Base-by-base conservation (phyloP, 345 rosid genomes). In the Noccaea bulbosa region DNA sequence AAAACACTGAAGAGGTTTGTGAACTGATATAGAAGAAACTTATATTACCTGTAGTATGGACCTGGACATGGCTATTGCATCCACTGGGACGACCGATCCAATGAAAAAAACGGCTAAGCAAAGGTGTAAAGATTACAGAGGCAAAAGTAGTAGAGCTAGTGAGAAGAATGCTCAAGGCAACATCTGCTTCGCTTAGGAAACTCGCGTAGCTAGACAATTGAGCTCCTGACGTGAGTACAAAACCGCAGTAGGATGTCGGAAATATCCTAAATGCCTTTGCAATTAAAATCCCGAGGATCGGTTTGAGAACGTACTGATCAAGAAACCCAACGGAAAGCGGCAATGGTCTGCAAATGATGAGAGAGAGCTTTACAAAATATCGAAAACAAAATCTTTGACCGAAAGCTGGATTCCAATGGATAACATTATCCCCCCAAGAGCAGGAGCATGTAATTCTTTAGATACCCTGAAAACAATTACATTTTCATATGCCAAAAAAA, bases 401-500 rank as follows among this genome's bases (percentile, higher is more conserved):
- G 97, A 90, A 46, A 90, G 87, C 79, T 62, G 73, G 74, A 90
- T 90, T 73, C 97, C 97, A 71, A 90, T 90, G 1, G 97, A 90
- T 64, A 90, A 69, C 93, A 90, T 88, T 55, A 58, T 90, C 61
- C 97, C 92, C 27, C 97, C 94, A 63, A 90, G 90, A 57, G 97
- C 94, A 39, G 97, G 97, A 24, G 97, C 90, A 58, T 90, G 88
- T 34, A 88, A 32, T 33, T 88, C 94, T 79, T 86, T 90, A 5
- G 94, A 90, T 55, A 86, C 97, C 94, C 94, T 86, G 83, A 78
- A 35, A 53, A 53, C 14, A 49, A 22, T 9, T 20, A 5, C 10
- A 45, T 20, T 17, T 49, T 49, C 14, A 49, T 49, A 14, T 62
- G 3, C 10, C 77, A 16, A 33, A 5, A 5, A 20, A 4, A 3